phyloP scores from a whole-genome alignment of 768 basidiomycete species.

The Rhizopogon vulgaris region DNA sequence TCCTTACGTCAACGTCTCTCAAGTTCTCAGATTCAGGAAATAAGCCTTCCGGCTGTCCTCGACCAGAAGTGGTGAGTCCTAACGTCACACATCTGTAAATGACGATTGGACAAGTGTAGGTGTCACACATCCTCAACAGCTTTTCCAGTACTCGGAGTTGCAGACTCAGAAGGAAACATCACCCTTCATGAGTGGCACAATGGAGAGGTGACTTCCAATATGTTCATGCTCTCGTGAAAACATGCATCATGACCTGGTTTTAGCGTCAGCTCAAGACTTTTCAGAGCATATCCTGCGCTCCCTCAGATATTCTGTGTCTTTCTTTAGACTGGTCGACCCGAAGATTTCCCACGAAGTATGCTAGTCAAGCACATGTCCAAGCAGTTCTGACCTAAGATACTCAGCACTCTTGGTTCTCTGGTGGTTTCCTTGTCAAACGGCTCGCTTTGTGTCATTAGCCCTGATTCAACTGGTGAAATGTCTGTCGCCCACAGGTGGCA shows the following conservation, averaged over 20 bases:
- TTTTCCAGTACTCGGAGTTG: conserved; percentile 58
- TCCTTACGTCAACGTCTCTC: not conserved
- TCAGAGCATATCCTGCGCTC: conserved; percentile 41
- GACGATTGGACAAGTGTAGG: conserved; percentile 32
- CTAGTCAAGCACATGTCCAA: not conserved
- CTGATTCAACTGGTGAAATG: conserved; percentile 40
- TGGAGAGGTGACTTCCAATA: conserved; percentile 33
- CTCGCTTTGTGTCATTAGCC: conserved; percentile 52
- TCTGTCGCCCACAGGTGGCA: conserved; percentile 57
- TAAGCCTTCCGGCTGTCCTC: conserved; percentile 73
- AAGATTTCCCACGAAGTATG: conserved; percentile 42
- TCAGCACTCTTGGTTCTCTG: conserved; percentile 50
- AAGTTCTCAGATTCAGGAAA: conserved; percentile 58
- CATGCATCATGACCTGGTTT: conserved; percentile 2
- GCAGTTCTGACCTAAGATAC: not conserved
- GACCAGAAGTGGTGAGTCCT: conserved; percentile 90
- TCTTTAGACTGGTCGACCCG: conserved; percentile 93
- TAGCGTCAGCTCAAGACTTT: conserved; percentile 36
- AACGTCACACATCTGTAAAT: not conserved
- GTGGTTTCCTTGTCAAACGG: conserved; percentile 84
- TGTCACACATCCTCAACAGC: conserved; percentile 43
- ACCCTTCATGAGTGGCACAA: conserved; percentile 53
- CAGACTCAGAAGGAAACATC: conserved; percentile 81
- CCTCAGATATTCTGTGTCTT: conserved; percentile 66
- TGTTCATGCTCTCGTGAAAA: not conserved